A percentile compares a stretch with the other conserved stretches of the same genome.
Conservation (phyloP, 139 green algal genomes). For the Astrephomene gubernaculifera region DNA sequence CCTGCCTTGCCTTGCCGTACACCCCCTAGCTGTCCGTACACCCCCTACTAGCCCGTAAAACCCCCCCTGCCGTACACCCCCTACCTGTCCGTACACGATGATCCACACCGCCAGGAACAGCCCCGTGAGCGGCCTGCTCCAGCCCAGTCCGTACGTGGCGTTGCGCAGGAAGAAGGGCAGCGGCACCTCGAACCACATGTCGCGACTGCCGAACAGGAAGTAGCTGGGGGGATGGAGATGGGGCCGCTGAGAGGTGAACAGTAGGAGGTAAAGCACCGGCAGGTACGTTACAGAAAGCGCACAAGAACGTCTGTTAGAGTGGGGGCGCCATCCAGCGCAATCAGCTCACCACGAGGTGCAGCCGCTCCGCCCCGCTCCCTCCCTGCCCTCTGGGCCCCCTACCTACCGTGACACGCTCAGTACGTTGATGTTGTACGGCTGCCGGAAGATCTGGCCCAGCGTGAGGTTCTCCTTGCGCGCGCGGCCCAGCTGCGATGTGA, state of each 20-base stretch:
- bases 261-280: not conserved
- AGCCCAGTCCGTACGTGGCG: slow-evolving; percentile 73
- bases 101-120: slow-evolving; percentile 62
- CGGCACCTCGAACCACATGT: slow-evolving; percentile 92
- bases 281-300: not conserved
- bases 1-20: too few relatives aligned
- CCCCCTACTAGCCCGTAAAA: too few relatives aligned
- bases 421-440: slow-evolving; percentile 83
- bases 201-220: slow-evolving; percentile 81
- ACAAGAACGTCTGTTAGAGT: not conserved
- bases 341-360: too few relatives aligned
- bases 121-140: slow-evolving; percentile 59
- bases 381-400: not conserved
- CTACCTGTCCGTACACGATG: slow-evolving; percentile 65
- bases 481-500: slow-evolving; percentile 73
- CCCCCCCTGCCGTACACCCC: too few relatives aligned
- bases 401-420: slow-evolving; percentile 69
- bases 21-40: too few relatives aligned
- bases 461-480: slow-evolving; percentile 79
- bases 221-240: slow-evolving; percentile 26
- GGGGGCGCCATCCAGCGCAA: not conserved
- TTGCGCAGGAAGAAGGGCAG: slow-evolving; percentile 90
- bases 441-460: slow-evolving; percentile 71
- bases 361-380: not conserved
- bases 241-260: not conserved